Evolutionary conservation across 176 grass and related monocot species (phyloP).

Genomic region (Triticum monococcum): DNA sequence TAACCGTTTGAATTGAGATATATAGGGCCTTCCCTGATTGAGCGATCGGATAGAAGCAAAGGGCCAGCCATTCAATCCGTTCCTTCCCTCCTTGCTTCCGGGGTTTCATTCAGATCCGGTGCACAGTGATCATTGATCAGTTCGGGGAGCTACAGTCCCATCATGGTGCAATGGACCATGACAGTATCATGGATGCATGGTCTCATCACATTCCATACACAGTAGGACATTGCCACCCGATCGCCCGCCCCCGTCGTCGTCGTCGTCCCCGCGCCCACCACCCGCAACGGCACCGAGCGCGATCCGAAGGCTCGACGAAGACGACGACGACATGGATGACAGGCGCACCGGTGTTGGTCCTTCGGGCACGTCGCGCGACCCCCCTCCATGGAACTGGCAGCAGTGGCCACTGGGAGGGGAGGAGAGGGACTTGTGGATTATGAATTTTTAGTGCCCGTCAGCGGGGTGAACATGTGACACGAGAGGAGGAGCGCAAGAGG

Average conservation of each 20-base stretch:
- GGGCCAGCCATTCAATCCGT: not conserved
- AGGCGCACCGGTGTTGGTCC: not conserved
- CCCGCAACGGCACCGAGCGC: not conserved
- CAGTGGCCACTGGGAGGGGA: not conserved
- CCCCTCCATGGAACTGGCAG: not conserved
- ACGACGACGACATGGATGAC: not conserved
- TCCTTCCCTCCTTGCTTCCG: not conserved
- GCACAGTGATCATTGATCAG: not conserved
- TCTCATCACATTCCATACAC: not conserved
- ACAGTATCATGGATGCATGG: not conserved
- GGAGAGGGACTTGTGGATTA: not conserved
- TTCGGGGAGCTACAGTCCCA: not conserved
- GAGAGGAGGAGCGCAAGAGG: not conserved
- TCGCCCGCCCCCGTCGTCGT: not conserved
- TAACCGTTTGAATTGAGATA: not conserved
- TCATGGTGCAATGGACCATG: not conserved
- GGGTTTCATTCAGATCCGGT: conserved; percentile 1
- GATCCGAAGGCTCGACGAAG: not conserved
- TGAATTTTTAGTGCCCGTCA: not conserved
- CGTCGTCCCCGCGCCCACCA: conserved; percentile 10
- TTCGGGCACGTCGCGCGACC: not conserved
- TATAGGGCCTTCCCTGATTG: not conserved
- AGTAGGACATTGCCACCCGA: not conserved
- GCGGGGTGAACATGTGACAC: not conserved
- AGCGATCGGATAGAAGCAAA: conserved; percentile 3